Evolutionary conservation across 306 rosid species (phyloP).

Genomic region (Vicia sativa): DNA sequence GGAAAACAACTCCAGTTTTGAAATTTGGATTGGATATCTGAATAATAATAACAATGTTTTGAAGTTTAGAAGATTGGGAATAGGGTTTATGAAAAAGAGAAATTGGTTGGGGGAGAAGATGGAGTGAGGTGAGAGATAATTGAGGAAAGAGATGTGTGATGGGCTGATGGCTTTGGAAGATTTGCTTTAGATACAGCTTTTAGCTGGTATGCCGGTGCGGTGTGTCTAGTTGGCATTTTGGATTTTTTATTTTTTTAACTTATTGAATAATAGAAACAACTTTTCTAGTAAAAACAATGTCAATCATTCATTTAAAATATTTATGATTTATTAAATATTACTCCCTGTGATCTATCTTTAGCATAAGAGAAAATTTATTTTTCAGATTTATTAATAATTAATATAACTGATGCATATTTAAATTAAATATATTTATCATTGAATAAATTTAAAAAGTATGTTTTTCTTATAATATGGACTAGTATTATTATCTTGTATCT

Average conservation of each 20-base stretch:
- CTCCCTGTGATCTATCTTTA: too few species aligned
- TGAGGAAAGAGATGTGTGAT: too few species aligned
- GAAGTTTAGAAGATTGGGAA: neutral
- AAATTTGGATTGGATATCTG: neutral
- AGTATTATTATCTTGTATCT: too few species aligned
- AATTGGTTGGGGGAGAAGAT: neutral
- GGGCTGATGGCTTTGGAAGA: conserved; percentile 1
- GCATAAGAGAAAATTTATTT: too few species aligned
- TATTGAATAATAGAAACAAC: neutral
- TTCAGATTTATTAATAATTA: too few species aligned
- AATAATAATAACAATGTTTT: neutral
- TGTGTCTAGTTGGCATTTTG: neutral
- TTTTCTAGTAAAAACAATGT: too few species aligned
- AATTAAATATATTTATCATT: too few species aligned
- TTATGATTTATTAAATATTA: too few species aligned
- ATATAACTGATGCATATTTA: too few species aligned
- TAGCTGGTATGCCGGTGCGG: neutral
- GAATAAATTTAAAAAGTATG: too few species aligned
- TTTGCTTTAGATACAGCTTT: neutral
- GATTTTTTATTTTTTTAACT: neutral
- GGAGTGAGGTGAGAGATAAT: neutral
- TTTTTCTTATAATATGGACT: too few species aligned
- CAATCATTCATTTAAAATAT: too few species aligned
- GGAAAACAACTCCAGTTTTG: neutral
- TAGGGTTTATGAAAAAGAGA: neutral